Base-by-base conservation (phyloP, 352 stramenopile genomes). In the Phytophthora crassamura region DNA sequence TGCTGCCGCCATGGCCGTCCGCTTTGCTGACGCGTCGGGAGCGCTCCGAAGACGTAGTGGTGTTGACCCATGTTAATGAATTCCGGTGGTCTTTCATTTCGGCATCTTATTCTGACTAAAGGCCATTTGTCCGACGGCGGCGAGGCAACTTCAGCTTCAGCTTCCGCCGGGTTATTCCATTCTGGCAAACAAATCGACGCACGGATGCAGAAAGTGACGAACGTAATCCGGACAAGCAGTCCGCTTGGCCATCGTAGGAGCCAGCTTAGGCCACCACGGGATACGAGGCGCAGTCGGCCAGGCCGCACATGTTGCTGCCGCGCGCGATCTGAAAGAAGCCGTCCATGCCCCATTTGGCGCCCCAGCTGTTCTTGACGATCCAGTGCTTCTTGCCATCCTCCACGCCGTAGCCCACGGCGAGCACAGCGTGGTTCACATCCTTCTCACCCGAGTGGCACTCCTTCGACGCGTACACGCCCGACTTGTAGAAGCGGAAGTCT, bases 321-420 rank as follows among this genome's bases (percentile, higher is more conserved):
- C 97, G 96, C 16, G 88, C 83, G 41, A 99, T 97, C 60, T 94
- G 84, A 59, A 99, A 98, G 86, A 97, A 99, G 52, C 97, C 97
- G 39, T 95, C 69, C 73, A 97, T 93, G 75, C 97, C 97, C 97
- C 97, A 99, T 35, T 67, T 56, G 6, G 63, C 47, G 28, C 84
- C 86, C 96, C 96, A 99, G 43, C 84, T 98, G 82, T 99, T 99
- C 80, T 99, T 99, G 39, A 99, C 88, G 65, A 98, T 98, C 94
- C 95, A 99, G 81, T 97, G 97, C 36, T 89, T 80, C 42, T 82
- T 88, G 61, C 86, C 88, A 43, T 89, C 85, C 49, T 97, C 88
- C 35, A 93, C 84, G 60, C 97, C 97, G 78, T 99, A 99, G 34
- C 97, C 97, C 28, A 99, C 97, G 1, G 95, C 93, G 59, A 99